These are phyloP conservation scores for Bjerkandera adusta DNA, from an alignment of 1,284 basidiomycete genomes.

Conservation along the genomic window DNA sequence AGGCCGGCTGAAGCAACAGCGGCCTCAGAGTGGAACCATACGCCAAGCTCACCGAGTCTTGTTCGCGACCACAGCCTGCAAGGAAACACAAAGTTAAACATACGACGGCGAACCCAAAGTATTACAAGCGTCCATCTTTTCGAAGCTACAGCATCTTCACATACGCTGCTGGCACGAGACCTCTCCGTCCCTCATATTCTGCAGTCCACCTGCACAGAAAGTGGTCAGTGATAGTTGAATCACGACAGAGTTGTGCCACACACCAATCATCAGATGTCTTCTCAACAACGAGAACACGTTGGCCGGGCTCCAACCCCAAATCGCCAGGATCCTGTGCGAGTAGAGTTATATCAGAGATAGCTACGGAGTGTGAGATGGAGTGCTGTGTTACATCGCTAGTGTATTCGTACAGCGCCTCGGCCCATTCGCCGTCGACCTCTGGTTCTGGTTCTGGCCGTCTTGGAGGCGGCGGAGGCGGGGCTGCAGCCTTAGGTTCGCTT, in stretches of 20 bases:
- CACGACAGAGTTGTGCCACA: conserved; percentile 25
- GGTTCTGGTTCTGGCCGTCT: conserved; percentile 34
- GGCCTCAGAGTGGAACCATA: too few species aligned
- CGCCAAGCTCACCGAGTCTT: too few species aligned
- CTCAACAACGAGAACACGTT: conserved; percentile 58
- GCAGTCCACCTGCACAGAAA: conserved; percentile 66
- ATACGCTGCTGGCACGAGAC: conserved; percentile 74
- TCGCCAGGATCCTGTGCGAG: conserved; percentile 60
- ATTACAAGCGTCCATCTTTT: not conserved
- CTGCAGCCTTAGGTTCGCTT: conserved; percentile 23
- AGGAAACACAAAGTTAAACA: too few species aligned
- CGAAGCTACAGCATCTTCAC: conserved; percentile 48
- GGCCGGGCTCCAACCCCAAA: conserved; percentile 51
- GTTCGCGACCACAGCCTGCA: too few species aligned
- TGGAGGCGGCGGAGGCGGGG: conserved; percentile 24
- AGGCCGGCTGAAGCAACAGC: too few species aligned
- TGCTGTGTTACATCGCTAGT: conserved; percentile 58
- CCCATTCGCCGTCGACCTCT: conserved; percentile 64
- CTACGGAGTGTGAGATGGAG: too few species aligned
- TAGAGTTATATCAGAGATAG: conserved; percentile 8
- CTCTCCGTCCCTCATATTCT: conserved; percentile 58
- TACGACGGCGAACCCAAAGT: too few species aligned
- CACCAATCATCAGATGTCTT: conserved; percentile 74
- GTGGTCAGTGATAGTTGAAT: not conserved
- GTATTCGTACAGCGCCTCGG: conserved; percentile 75